Evolutionary conservation across 441 rosid species (phyloP), one percentile per base, ranked within the genome.

Genomic region (Theobroma grandiflorum): DNA sequence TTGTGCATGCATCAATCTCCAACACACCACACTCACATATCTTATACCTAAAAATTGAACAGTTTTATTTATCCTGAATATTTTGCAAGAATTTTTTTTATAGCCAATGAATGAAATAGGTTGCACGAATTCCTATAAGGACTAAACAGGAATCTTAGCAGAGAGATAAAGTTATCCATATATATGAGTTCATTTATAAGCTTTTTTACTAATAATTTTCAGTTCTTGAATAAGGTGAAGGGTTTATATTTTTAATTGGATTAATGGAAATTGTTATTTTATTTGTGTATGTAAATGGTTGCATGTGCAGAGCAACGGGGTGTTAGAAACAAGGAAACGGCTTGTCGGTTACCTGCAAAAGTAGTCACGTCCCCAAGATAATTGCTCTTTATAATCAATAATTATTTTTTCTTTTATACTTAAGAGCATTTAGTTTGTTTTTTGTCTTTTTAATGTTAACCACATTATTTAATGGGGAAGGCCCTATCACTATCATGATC

Each of bases 281-380:
- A 75, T 33, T 47, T 37, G 50, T 42, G 9, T 76, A 59, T 16
- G 83, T 69, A 83, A 80, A 78, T 63, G 85, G 82, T 64, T 80
- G 87, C 89, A 88, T 74, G 86, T 86, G 92, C 67, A 15, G n/a
- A 15, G 79, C 0, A 70, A 78, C 52, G 81, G 80, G 80, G 61
- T 72, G 82, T 55, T 47, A 42, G 70, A 35, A 79, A 82, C 80
- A 58, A 84, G 59, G 84, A 0, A 43, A 69, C 75, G 85, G 84
- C 49, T 74, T 90, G 89, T 90, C 88, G 83, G 85, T 83, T 86
- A 82, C 79, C 69, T 78, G 67, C 55, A 74, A 75, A 84, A 45
- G 31, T 26, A 26, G 31, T 26, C 88, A 45, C 83, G 45, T 66
- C 80, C 61, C 55, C 67, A 1, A 59, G 52, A 72, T 31, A 47